Evolutionary conservation across 169 alveolate genomes (phyloP).

Genomic region (Toxoplasma gondii): DNA sequence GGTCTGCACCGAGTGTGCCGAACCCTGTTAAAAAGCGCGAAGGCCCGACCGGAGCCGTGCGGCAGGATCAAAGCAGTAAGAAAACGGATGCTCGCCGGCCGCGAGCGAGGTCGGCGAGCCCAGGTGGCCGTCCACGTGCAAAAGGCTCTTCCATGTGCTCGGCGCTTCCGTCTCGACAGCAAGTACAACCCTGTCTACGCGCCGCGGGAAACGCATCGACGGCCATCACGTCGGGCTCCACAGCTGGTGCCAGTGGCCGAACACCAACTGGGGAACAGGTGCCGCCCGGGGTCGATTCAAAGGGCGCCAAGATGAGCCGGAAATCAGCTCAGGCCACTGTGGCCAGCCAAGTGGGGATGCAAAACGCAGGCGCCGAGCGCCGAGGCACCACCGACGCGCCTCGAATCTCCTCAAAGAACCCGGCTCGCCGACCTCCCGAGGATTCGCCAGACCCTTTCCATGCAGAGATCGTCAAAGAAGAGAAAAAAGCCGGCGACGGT

Average conservation of each 20-base stretch:
- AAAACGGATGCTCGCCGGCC: not conserved
- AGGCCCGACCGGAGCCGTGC: not conserved
- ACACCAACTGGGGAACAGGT: no score
- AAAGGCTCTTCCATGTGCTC: not conserved
- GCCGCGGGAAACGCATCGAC: not conserved
- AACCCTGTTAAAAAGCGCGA: not conserved
- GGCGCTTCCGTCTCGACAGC: not conserved
- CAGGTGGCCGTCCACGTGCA: not conserved
- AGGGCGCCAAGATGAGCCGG: not conserved
- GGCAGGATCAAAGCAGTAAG: not conserved
- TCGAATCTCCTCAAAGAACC: not conserved
- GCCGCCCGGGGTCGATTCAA: not conserved
- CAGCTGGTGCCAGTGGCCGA: not conserved
- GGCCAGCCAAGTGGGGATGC: not conserved
- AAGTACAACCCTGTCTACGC: slow-evolving; percentile 19
- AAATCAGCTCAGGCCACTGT: not conserved
- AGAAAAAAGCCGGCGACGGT: not conserved
- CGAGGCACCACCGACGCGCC: not conserved
- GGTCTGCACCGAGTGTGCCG: not conserved
- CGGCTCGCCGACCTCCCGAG: not conserved
- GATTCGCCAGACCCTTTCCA: not conserved
- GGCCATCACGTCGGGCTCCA: not conserved
- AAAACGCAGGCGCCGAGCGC: not conserved
- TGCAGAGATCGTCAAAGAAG: not conserved
- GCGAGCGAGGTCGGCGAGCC: slow-evolving; percentile 3